Percentiles rank a stretch among this genome's conserved stretches.
phyloP scores from a whole-genome alignment of 306 rosid genomes.

The Cicer yamashitae region DNA sequence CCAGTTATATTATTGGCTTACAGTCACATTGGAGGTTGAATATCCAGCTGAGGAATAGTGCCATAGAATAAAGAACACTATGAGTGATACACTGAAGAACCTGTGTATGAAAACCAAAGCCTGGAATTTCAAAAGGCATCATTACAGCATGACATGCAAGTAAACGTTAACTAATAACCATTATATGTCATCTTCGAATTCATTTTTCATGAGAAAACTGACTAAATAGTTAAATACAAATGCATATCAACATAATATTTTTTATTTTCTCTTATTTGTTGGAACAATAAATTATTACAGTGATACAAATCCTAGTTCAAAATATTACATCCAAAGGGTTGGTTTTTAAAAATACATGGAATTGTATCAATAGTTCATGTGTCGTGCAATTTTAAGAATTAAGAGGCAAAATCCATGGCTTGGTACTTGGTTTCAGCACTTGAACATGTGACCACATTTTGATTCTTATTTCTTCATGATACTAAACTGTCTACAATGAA shows the following conservation, averaged over 20 bases:
- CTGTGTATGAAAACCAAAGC: slow-evolving; percentile 99
- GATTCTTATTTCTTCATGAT: background rate
- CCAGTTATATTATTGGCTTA: slow-evolving; percentile 49
- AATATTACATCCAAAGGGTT: background rate
- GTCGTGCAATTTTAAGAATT: background rate
- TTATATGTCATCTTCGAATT: slow-evolving; percentile 4
- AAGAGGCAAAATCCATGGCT: background rate
- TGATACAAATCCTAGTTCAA: slow-evolving; percentile 21
- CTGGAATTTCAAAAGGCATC: slow-evolving; percentile 83
- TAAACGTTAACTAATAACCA: slow-evolving; percentile 28
- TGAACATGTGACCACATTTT: background rate
- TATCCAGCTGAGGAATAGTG: slow-evolving; percentile 66
- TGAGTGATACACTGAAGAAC: slow-evolving; percentile 91
- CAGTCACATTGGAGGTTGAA: slow-evolving; percentile 52
- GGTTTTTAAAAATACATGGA: background rate
- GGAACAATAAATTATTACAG: slow-evolving; percentile 12
- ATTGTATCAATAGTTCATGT: background rate
- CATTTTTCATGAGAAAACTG: slow-evolving; percentile 11
- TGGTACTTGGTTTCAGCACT: background rate
- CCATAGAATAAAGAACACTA: slow-evolving; percentile 81
- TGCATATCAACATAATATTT: slow-evolving; percentile 21
- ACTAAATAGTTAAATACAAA: slow-evolving; percentile 32
- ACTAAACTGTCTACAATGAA: background rate
- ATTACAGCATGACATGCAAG: slow-evolving; percentile 52
- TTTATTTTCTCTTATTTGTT: slow-evolving; percentile 10